Conservation (phyloP, 2,329 filamentous ascomycete species). For the Ophiostoma ips region DNA sequence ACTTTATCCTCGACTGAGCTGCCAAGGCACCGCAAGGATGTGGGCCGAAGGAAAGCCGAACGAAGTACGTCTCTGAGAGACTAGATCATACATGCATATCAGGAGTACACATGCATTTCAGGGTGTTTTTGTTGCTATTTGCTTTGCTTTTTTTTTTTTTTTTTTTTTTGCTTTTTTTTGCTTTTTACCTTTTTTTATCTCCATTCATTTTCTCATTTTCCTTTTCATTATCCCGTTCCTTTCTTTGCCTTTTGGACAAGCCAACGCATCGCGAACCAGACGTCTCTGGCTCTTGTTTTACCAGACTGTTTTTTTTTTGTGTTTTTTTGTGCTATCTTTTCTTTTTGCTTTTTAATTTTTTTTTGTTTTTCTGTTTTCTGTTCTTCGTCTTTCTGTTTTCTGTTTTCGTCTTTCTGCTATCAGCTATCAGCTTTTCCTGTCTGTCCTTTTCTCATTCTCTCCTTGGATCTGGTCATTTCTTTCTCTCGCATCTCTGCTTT, state of each 20-base stretch:
- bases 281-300: too few relatives aligned
- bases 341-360: too few relatives aligned
- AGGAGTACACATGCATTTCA: background rate
- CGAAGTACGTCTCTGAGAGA: background rate
- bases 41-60: background rate
- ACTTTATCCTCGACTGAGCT: constrained; percentile 33
- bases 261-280: too few relatives aligned
- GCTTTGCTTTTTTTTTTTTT: background rate
- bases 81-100: background rate
- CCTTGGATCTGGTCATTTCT: background rate
- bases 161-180: background rate
- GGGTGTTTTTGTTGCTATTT: background rate
- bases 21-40: background rate
- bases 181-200: background rate
- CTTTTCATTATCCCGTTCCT: background rate
- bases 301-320: background rate
- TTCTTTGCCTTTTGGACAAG: background rate
- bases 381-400: too few relatives aligned
- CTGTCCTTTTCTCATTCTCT: background rate
- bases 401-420: too few relatives aligned
- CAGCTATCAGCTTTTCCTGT: background rate
- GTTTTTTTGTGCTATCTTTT: background rate
- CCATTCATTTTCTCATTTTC: background rate
- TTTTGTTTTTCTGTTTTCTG: background rate
- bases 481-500: background rate